Base-by-base conservation (phyloP, 2,329 filamentous ascomycete species). In the Diaporthe batatas region DNA sequence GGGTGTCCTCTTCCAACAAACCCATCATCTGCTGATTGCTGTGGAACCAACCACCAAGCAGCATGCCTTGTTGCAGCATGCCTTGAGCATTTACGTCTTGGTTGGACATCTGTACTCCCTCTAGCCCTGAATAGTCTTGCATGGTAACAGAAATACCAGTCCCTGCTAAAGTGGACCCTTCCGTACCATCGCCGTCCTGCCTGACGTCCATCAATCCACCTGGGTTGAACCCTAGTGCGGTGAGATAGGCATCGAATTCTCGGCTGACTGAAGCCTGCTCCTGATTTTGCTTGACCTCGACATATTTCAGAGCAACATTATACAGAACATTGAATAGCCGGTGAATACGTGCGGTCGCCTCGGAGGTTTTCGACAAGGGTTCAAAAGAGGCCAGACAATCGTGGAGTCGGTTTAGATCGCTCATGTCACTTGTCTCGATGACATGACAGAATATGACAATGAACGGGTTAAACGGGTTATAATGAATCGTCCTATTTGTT, bases 261-360 rank as follows among this genome's bases (percentile, higher is more conserved):
- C 59, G 59, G 23, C 59, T 44, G 12, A 65, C 59, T n/a, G 59
- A 65, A 1, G 21, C 59, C 8, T 65, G 59, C n/a, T 65, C 59
- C 29, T 65, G 29, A n/a, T 65, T 65, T 23, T 65, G 44, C 44
- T 65, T 65, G 75, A 73, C 80, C 77, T 91, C 87, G 21, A 91
- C 82, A 75, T 91, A 91, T 6, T 90, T 82, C 47, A 85, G 83
- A 0, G 89, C 89, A 10, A 91, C 87, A 47, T 84, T 89, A 75
- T 88, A 86, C 65, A 92, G 85, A 2, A 90, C 86, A 59, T 88
- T 85, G 75, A 89, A 91, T 18, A 92, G 83, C 34, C 86, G 88
- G 74, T 89, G 85, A 29, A 76, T 71, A 51, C 68, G 39, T 25
- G 68, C 54, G 5, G 39, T 70, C n/a, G 53, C 59, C 53, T 70